Percentiles rank a stretch among this genome's conserved stretches.
Evolutionary conservation across 176 grass and related monocot species (phyloP).

Genomic region (Oryza glumipatula): DNA sequence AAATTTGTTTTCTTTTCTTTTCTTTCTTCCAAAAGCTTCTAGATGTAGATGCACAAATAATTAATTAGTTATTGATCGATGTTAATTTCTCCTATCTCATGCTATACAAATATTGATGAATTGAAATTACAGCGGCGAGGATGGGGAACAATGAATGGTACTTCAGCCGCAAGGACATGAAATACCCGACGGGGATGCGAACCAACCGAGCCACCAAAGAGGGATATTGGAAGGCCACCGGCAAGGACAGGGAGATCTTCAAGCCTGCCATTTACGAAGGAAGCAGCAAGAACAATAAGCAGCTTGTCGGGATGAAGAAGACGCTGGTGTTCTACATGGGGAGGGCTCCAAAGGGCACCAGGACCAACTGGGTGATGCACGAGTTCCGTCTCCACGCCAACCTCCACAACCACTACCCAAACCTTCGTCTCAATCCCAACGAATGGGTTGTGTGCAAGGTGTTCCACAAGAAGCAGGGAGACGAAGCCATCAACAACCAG

Average conservation of each 20-base stretch:
- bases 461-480: slow-evolving; percentile 44
- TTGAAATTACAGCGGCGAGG: slow-evolving; percentile 45
- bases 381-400: slow-evolving; percentile 67
- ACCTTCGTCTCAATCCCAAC: slow-evolving; percentile 31
- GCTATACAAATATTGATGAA: background rate
- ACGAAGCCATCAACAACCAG: background rate
- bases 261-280: background rate
- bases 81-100: background rate
- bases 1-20: no score
- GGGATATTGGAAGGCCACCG: slow-evolving; percentile 91
- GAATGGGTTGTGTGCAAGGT: slow-evolving; percentile 73
- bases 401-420: slow-evolving; percentile 19
- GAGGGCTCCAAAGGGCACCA: slow-evolving; percentile 68
- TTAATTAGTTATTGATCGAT: background rate
- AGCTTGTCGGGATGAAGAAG: slow-evolving; percentile 77
- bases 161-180: slow-evolving; percentile 64
- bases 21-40: background rate
- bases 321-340: slow-evolving; percentile 87
- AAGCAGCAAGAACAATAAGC: background rate
- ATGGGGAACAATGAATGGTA: slow-evolving; percentile 80
- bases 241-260: slow-evolving; percentile 79
- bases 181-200: slow-evolving; percentile 70
- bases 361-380: slow-evolving; percentile 88
- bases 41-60: background rate
- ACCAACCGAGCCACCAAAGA: slow-evolving; percentile 72